Evolutionary conservation across 805 yeast species (phyloP).

Genomic region (Saccharomycopsis javanensis): DNA sequence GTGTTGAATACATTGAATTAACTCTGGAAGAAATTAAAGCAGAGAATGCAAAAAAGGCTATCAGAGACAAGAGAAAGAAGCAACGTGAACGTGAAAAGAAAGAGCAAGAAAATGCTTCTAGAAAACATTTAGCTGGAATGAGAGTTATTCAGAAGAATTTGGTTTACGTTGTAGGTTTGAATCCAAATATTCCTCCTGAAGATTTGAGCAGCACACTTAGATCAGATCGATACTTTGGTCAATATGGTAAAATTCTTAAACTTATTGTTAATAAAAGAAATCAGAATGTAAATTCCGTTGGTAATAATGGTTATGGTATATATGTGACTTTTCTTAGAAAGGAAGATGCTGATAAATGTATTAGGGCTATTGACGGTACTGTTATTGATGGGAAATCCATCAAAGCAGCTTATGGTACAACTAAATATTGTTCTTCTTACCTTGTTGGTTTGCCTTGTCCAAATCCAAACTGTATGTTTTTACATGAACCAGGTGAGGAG

Average conservation of each 20-base stretch:
- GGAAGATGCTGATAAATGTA: constrained; percentile 93
- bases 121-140: constrained; percentile 91
- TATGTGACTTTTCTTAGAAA: constrained; percentile 88
- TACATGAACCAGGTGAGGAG: constrained; percentile 99
- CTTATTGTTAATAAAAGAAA: constrained; percentile 82
- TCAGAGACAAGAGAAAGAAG: constrained; percentile 71
- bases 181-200: constrained; percentile 78
- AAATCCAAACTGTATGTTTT: constrained; percentile 96
- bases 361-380: constrained; percentile 85
- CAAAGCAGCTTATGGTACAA: constrained; percentile 96
- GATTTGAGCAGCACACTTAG: constrained; percentile 73
- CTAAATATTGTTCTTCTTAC: constrained; percentile 96
- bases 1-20: constrained; percentile 75
- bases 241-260: constrained; percentile 90
- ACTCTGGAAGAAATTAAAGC: constrained; percentile 76
- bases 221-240: constrained; percentile 94
- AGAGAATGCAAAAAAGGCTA: constrained; percentile 72
- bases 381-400: constrained; percentile 82
- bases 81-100: constrained; percentile 86
- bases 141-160: constrained; percentile 96
- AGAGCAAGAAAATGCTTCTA: constrained; percentile 71
- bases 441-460: constrained; percentile 94
- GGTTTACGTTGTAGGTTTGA: constrained; percentile 91
- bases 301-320: constrained; percentile 67
- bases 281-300: constrained; percentile 32